phyloP scores from a whole-genome alignment of 371 early-diverging fungal genomes.

The Batkoa obscura region DNA sequence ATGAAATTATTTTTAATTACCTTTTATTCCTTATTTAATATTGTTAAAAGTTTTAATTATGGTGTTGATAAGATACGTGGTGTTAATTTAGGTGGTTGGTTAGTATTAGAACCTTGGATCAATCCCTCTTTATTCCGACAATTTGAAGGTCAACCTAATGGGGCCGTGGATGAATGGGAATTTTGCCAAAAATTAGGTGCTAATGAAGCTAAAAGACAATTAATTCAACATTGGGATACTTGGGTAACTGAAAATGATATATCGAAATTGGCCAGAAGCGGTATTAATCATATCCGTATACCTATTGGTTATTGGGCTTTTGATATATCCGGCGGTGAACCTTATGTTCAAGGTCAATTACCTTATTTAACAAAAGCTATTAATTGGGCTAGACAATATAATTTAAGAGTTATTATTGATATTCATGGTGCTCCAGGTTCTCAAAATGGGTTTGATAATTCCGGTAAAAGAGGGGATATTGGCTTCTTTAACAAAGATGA shows the following conservation, averaged over 20 bases:
- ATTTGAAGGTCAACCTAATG: slow-evolving; percentile 13
- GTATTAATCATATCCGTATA: slow-evolving; percentile 53
- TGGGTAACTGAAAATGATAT: slow-evolving; percentile 57
- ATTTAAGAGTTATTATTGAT: slow-evolving; percentile 47
- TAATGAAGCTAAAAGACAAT: slow-evolving; percentile 23
- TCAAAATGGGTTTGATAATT: slow-evolving; percentile 30
- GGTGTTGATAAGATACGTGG: slow-evolving; percentile 17
- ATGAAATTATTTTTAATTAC: too few species aligned
- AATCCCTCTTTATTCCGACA: slow-evolving; percentile 51
- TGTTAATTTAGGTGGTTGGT: slow-evolving; percentile 38
- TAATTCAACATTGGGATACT: slow-evolving; percentile 34
- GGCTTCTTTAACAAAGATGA: background rate
- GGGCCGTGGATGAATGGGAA: slow-evolving; percentile 38
- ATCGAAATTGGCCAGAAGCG: slow-evolving; percentile 28
- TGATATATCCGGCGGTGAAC: slow-evolving; percentile 23
- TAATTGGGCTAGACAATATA: slow-evolving; percentile 47
- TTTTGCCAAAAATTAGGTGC: slow-evolving; percentile 39
- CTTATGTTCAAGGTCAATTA: slow-evolving; percentile 26
- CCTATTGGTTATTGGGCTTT: slow-evolving; percentile 61
- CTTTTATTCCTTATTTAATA: too few species aligned
- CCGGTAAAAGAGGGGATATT: slow-evolving; percentile 11
- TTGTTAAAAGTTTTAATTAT: slow-evolving; percentile 1
- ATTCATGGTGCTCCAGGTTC: slow-evolving; percentile 60
- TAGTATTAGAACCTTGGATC: slow-evolving; percentile 42
- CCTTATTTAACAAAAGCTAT: slow-evolving; percentile 32